Evolutionary conservation across 2,329 filamentous ascomycete species (phyloP).

Genomic region (Phaeophleospora eucalypticola): DNA sequence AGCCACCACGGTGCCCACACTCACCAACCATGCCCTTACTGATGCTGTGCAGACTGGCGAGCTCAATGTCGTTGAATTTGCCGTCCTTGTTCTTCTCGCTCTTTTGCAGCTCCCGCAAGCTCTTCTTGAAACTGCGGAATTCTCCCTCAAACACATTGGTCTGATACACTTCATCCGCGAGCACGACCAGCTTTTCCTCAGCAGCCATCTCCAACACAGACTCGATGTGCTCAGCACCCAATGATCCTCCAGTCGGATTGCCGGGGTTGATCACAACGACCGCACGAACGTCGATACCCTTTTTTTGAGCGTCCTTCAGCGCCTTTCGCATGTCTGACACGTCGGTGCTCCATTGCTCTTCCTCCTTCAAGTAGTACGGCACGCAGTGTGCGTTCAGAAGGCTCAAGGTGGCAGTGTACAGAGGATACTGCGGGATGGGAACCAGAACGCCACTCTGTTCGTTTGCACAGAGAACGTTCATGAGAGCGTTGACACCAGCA

Average conservation of each 20-base stretch:
- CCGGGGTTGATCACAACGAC: slow-evolving; percentile 98
- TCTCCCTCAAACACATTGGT: slow-evolving; percentile 95
- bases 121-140: slow-evolving; percentile 93
- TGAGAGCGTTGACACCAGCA: slow-evolving; percentile 87
- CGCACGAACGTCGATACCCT: slow-evolving; percentile 81
- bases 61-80: slow-evolving; percentile 78
- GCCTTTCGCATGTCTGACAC: slow-evolving; percentile 70
- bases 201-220: slow-evolving; percentile 82
- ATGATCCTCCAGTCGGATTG: slow-evolving; percentile 89
- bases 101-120: slow-evolving; percentile 75
- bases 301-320: slow-evolving; percentile 65
- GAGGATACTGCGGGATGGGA: slow-evolving; percentile 94
- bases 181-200: slow-evolving; percentile 77
- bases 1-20: slow-evolving; percentile 94
- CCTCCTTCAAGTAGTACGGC: slow-evolving; percentile 90
- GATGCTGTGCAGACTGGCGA: slow-evolving; percentile 86
- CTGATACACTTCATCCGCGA: slow-evolving; percentile 98
- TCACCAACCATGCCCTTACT: slow-evolving; percentile 99
- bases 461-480: slow-evolving; percentile 79
- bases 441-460: slow-evolving; percentile 80
- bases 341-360: slow-evolving; percentile 81
- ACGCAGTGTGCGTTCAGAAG: slow-evolving; percentile 82
- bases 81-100: slow-evolving; percentile 57
- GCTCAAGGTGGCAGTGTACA: slow-evolving; percentile 90
- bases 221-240: slow-evolving; percentile 73